Conservation (phyloP, 2,329 filamentous ascomycete genomes). For the Ceratocystis alfenasii region DNA sequence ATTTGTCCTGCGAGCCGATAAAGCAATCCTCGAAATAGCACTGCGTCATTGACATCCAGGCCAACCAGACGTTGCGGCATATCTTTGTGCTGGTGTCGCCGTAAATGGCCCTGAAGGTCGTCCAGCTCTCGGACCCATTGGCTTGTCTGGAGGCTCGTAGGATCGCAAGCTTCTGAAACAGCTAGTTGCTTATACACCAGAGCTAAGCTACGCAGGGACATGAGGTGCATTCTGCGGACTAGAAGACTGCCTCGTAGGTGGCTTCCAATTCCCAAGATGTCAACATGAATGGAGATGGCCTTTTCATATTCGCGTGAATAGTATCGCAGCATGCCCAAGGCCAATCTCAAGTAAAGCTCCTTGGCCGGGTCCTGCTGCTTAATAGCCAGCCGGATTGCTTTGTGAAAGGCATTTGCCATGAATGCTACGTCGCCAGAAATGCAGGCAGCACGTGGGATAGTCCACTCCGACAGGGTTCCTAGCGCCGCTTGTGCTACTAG, state of each 20-base stretch:
- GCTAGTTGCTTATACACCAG: conserved; percentile 31
- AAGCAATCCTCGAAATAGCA: conserved; percentile 33
- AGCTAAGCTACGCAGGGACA: conserved; percentile 33
- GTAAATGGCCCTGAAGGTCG: conserved; percentile 30
- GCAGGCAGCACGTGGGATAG: conserved; percentile 32
- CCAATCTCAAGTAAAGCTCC: conserved; percentile 31
- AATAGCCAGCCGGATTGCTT: conserved; percentile 29
- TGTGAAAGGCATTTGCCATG: conserved; percentile 27
- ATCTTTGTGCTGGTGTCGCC: conserved; percentile 31
- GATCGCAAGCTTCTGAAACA: conserved; percentile 24
- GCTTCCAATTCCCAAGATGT: conserved; percentile 31
- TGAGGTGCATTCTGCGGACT: conserved; percentile 32
- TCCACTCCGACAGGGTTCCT: conserved; percentile 32
- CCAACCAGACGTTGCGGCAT: conserved; percentile 34
- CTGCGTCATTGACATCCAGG: conserved; percentile 34
- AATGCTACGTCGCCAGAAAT: conserved; percentile 29
- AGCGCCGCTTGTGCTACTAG: conserved; percentile 29
- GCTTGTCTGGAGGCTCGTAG: conserved; percentile 25
- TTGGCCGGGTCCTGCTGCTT: conserved; percentile 30
- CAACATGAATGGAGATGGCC: conserved; percentile 31
- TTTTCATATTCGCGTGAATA: conserved; percentile 30
- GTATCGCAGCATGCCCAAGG: conserved; percentile 30
- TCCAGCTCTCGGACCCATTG: conserved; percentile 31
- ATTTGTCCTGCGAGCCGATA: conserved; percentile 29
- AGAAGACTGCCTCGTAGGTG: conserved; percentile 32